Evolutionary conservation across 192 early-diverging fungal genomes (phyloP).

Genomic region (Coemansia sp.): DNA sequence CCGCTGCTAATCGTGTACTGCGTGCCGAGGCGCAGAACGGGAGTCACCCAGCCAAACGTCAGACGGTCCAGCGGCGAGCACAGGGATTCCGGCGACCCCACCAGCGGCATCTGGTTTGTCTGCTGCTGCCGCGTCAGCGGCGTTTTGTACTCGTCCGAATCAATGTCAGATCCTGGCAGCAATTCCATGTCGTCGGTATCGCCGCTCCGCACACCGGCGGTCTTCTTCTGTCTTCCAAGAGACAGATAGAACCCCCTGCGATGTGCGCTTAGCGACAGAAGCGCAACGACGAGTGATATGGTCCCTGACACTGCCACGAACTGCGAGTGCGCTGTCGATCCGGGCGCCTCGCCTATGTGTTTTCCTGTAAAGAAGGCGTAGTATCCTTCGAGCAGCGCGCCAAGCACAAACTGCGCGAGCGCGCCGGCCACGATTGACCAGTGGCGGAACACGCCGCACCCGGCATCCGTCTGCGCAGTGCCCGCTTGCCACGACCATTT

Average conservation of each 20-base stretch:
- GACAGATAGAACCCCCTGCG: conserved; percentile 30
- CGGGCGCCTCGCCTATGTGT: conserved; percentile 10
- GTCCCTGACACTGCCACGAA: conserved; percentile 1
- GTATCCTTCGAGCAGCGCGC: conserved; percentile 18
- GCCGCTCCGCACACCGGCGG: neutral
- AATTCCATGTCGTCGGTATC: neutral
- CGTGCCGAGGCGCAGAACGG: conserved; percentile 63
- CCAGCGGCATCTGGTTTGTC: conserved; percentile 27
- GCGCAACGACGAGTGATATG: neutral
- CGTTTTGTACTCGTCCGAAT: conserved; percentile 26
- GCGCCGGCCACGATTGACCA: conserved; percentile 6
- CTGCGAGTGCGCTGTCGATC: conserved; percentile 18
- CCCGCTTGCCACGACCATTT: neutral
- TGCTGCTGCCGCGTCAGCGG: conserved; percentile 27
- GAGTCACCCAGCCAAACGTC: conserved; percentile 63
- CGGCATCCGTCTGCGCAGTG: neutral
- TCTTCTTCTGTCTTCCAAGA: conserved; percentile 5
- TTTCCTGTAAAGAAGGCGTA: conserved; percentile 14
- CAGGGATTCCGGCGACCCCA: conserved; percentile 29
- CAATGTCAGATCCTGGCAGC: neutral
- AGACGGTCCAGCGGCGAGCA: conserved; percentile 30
- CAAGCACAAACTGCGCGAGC: conserved; percentile 1
- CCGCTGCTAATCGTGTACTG: conserved; percentile 56
- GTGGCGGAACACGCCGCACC: conserved; percentile 8
- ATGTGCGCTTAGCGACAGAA: conserved; percentile 27